Base-by-base conservation (phyloP, 495 filamentous ascomycete genomes). In the Recurvomyces mirabilis region DNA sequence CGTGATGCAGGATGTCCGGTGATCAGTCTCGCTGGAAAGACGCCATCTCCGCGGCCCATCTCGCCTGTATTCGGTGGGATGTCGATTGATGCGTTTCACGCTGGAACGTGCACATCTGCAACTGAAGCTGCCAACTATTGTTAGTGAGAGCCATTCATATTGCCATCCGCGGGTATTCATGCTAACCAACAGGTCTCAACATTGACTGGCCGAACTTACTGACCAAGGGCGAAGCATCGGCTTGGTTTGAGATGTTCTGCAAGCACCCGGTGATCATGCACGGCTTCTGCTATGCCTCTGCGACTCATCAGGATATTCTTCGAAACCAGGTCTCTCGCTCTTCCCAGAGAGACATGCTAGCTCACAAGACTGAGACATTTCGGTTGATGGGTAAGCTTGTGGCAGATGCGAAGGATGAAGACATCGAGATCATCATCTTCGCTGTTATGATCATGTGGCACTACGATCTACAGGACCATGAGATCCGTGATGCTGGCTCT, bases 361-460 rank as follows among this genome's bases (percentile, higher is more conserved):
- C 32, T 6, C 32, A 35, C 32, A 35, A 35, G 15, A 14, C 32
- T 5, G 12, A 35, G 15, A 10, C 9, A n/a, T 35, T 14, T 17
- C 32, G 18, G 6, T 17, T 35, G n/a, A 6, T 35, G 5, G 15
- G 32, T n/a, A 17, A 35, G 6, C n/a, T 35, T 5, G 32, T 35
- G n/a, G 32, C 32, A 17, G 5, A 35, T 14, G 9, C 18, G 32
- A 17, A 35, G 6, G n/a, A 35, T 14, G 32, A 14, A 6, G 18
- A 35, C 32, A 5, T 35, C 32, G 32, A 35, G 32, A 11, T 35
- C 12, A 17, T 35, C 32, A 6, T 35, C 12, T 35, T 35, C 18
- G 5, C 32, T 17, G 32, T 35, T 6, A 35, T 35, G 32, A 35
- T 35, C 5, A 35, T 35, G 32, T 35, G 32, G 32, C 32, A 35